Evolutionary conservation across 2,329 filamentous ascomycete genomes (phyloP).

Genomic region (Alternaria angustiovoidea): DNA sequence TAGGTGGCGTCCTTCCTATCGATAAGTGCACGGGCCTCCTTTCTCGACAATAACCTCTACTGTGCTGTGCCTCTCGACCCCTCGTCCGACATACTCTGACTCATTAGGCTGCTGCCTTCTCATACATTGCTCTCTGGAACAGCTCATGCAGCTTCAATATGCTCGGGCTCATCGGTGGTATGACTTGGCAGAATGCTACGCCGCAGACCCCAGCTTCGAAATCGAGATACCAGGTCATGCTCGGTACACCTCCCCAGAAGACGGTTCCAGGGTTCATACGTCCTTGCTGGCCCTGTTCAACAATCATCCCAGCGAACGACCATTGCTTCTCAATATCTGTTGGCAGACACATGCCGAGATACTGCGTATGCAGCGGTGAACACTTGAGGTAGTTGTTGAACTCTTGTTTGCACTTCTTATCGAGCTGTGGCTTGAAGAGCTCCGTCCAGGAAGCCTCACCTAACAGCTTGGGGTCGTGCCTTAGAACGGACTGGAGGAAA

Average conservation of each 20-base stretch:
- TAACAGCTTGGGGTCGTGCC: slow-evolving; percentile 25
- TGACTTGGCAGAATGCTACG: slow-evolving; percentile 19
- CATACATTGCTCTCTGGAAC: slow-evolving; percentile 15
- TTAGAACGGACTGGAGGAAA: slow-evolving; percentile 38
- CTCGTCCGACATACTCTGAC: not conserved
- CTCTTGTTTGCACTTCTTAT: slow-evolving; percentile 12
- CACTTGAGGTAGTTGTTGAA: slow-evolving; percentile 30
- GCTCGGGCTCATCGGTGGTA: slow-evolving; percentile 20
- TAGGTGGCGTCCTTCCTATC: not conserved
- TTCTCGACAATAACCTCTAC: not conserved
- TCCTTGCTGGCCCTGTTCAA: slow-evolving; percentile 4
- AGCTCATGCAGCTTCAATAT: slow-evolving; percentile 12
- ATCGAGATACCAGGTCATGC: slow-evolving; percentile 21
- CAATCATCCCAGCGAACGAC: slow-evolving; percentile 3
- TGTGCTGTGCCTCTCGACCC: not conserved
- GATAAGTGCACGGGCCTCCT: not conserved
- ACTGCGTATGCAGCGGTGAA: slow-evolving; percentile 16
- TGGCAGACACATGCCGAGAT: slow-evolving; percentile 17
- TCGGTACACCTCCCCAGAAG: slow-evolving; percentile 17
- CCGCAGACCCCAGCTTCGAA: slow-evolving; percentile 17
- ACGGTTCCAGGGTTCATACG: slow-evolving; percentile 16
- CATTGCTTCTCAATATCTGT: not conserved
- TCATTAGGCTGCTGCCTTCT: not conserved
- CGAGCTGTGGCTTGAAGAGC: slow-evolving; percentile 45
- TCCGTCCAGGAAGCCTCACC: slow-evolving; percentile 27